Evolutionary conservation across 2,329 filamentous ascomycete species (phyloP).

Genomic region (Fusarium torreyae): DNA sequence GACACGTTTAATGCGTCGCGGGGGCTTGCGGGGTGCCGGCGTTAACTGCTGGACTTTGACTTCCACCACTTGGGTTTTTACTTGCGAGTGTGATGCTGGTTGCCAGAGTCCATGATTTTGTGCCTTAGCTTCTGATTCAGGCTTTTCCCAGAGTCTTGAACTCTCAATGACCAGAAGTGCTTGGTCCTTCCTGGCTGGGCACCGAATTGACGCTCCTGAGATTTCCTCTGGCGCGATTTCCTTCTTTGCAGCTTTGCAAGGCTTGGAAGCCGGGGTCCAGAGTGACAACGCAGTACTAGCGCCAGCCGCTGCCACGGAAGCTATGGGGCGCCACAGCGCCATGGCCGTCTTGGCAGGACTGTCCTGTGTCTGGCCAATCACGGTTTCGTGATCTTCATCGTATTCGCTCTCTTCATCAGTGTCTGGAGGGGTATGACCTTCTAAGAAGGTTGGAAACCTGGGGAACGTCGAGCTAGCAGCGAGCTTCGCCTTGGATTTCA

Average conservation of each 20-base stretch:
- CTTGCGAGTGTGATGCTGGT: slow-evolving; percentile 23
- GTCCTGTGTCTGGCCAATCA: slow-evolving; percentile 31
- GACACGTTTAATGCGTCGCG: slow-evolving; percentile 69
- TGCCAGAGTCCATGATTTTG: slow-evolving; percentile 41
- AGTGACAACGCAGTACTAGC: slow-evolving; percentile 35
- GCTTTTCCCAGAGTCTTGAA: slow-evolving; percentile 43
- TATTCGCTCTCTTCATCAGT: slow-evolving; percentile 62
- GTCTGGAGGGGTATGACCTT: slow-evolving; percentile 65
- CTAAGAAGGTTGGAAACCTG: slow-evolving; percentile 32
- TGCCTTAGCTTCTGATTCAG: slow-evolving; percentile 10
- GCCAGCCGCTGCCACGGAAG: slow-evolving; percentile 26
- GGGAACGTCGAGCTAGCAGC: slow-evolving; percentile 33
- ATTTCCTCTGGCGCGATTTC: slow-evolving; percentile 25
- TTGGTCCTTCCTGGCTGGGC: slow-evolving; percentile 24
- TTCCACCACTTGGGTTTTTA: slow-evolving; percentile 34
- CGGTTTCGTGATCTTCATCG: slow-evolving; percentile 41
- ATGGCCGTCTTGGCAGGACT: slow-evolving; percentile 38
- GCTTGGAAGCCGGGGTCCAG: slow-evolving; percentile 43
- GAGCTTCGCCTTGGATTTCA: slow-evolving; percentile 27
- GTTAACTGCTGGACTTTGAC: slow-evolving; percentile 57
- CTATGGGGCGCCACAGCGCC: slow-evolving; percentile 43
- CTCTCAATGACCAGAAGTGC: slow-evolving; percentile 45
- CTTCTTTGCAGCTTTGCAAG: slow-evolving; percentile 22
- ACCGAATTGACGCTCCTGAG: slow-evolving; percentile 16
- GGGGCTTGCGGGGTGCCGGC: slow-evolving; percentile 67